A percentile compares a stretch with the other conserved stretches of the same genome.
phyloP scores from a whole-genome alignment of 306 rosid genomes.

The Crotalaria pallida region DNA sequence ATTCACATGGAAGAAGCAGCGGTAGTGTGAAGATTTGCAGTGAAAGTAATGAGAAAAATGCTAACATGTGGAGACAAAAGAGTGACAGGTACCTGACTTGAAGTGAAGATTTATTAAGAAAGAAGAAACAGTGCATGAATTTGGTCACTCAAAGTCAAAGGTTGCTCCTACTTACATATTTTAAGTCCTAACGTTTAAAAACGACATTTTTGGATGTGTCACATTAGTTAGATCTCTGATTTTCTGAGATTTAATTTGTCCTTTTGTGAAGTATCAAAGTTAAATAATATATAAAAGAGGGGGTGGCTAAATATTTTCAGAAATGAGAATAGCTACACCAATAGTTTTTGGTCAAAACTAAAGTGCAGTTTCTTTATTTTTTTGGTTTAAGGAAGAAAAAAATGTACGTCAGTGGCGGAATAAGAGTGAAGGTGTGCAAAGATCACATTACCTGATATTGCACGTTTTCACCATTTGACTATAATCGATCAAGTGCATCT shows the following conservation, averaged over 20 bases:
- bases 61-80: not conserved
- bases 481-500: no score
- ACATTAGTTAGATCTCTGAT: conserved; percentile 3
- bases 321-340: not conserved
- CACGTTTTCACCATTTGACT: no score
- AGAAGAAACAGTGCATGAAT: not conserved
- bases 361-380: not conserved
- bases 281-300: no score
- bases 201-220: not conserved
- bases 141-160: conserved; percentile 21
- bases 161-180: not conserved
- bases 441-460: no score
- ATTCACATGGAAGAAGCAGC: conserved; percentile 7
- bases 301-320: not conserved
- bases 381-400: not conserved
- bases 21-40: not conserved
- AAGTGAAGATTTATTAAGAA: not conserved
- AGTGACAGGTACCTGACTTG: not conserved
- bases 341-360: not conserved
- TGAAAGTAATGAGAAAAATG: not conserved
- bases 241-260: conserved; percentile 1
- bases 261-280: not conserved
- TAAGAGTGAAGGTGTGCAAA: no score
- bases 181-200: not conserved
- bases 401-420: no score